These are phyloP conservation scores for Pythium dissotocum DNA, from an alignment of 352 stramenopile genomes.

Conservation along the genomic window DNA sequence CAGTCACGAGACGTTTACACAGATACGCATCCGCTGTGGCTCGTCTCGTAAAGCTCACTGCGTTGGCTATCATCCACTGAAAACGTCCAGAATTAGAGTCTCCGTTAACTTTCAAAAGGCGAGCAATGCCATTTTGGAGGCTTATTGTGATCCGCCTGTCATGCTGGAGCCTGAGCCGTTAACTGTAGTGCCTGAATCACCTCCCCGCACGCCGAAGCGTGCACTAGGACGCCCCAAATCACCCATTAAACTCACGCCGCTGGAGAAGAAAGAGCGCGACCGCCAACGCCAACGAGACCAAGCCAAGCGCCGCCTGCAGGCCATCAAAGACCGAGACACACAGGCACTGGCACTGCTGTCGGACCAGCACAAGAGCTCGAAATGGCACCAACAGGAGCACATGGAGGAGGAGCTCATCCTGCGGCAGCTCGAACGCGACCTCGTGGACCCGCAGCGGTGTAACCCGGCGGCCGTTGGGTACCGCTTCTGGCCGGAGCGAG, in stretches of 20 bases:
- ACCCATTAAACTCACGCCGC: constrained; percentile 33
- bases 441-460: constrained; percentile 49
- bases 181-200: not conserved
- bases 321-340: constrained; percentile 19
- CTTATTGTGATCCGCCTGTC: not conserved
- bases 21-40: not conserved
- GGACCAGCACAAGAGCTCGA: constrained; percentile 25
- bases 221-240: constrained; percentile 10
- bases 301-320: constrained; percentile 19
- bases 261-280: constrained; percentile 32
- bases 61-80: not conserved
- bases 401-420: constrained; percentile 72
- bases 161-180: not conserved
- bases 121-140: not conserved
- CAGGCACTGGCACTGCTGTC: constrained; percentile 12
- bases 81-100: not conserved
- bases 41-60: not conserved
- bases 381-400: constrained; percentile 29
- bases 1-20: not conserved
- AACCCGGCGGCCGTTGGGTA: constrained; percentile 62
- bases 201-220: constrained; percentile 5
- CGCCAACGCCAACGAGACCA: constrained; percentile 29
- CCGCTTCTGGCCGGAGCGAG: constrained; percentile 26
- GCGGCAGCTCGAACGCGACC: constrained; percentile 58
- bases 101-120: not conserved